Conservation (phyloP, 2,329 filamentous ascomycete genomes). For the Thelonectria rubi region DNA sequence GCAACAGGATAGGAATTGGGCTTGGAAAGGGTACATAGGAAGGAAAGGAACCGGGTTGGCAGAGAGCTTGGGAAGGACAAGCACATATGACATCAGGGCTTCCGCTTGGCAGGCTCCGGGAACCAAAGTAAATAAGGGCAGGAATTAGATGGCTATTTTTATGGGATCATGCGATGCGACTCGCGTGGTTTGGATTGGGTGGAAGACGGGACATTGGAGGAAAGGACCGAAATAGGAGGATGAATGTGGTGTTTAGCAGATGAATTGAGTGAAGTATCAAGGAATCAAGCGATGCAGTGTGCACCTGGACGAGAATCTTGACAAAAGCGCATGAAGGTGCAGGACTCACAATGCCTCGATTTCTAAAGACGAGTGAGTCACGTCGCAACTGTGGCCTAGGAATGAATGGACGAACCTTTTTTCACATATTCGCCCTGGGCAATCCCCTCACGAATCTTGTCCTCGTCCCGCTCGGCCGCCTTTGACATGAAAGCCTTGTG, state of each 20-base stretch:
- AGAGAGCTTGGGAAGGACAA: slow-evolving; percentile 1
- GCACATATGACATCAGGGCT: slow-evolving; percentile 3
- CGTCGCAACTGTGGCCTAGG: background rate
- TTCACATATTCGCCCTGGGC: slow-evolving; percentile 86
- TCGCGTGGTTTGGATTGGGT: slow-evolving; percentile 7
- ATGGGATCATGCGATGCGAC: slow-evolving; percentile 1
- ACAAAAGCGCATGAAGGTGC: background rate
- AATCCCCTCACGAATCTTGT: slow-evolving; percentile 79
- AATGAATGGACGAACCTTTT: slow-evolving; percentile 68
- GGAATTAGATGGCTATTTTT: slow-evolving; percentile 8
- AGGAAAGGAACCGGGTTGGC: background rate
- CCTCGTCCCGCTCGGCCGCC: slow-evolving; percentile 73
- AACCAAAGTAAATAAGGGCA: slow-evolving; percentile 9
- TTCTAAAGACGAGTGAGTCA: slow-evolving; percentile 61
- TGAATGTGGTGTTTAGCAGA: slow-evolving; percentile 2
- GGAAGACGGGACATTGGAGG: slow-evolving; percentile 4
- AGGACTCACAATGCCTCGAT: slow-evolving; percentile 86
- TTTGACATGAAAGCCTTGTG: slow-evolving; percentile 88
- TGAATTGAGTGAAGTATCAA: background rate
- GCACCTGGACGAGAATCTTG: slow-evolving; percentile 4
- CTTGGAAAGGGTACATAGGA: slow-evolving; percentile 13
- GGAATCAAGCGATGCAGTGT: slow-evolving; percentile 2
- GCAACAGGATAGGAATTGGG: slow-evolving; percentile 23
- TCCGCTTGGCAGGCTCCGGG: slow-evolving; percentile 16
- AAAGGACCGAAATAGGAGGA: background rate